Evolutionary conservation across 2,329 filamentous ascomycete genomes (phyloP).

Genomic region (Talaromyces islandicus): DNA sequence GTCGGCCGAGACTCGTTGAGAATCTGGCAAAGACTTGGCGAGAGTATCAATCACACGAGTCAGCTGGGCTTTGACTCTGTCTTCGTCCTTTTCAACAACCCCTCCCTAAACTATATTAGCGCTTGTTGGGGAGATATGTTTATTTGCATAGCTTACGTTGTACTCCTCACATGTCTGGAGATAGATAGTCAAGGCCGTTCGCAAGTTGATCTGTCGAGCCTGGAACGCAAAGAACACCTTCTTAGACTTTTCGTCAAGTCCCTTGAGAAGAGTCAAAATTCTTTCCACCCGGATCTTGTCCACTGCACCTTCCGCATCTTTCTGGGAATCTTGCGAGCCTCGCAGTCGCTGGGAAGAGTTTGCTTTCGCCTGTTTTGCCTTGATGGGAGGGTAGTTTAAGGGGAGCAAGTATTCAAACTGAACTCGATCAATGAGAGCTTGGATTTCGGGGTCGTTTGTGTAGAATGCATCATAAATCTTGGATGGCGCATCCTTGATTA

Average conservation of each 20-base stretch:
- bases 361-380: constrained; percentile 42
- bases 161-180: constrained; percentile 80
- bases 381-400: constrained; percentile 73
- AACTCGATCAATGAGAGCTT: constrained; percentile 75
- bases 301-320: constrained; percentile 34
- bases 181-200: constrained; percentile 68
- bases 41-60: constrained; percentile 68
- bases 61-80: constrained; percentile 62
- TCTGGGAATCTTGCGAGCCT: constrained; percentile 28
- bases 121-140: constrained; percentile 3
- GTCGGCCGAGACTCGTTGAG: constrained; percentile 64
- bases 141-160: constrained; percentile 47
- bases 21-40: constrained; percentile 69
- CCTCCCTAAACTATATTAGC: constrained; percentile 51
- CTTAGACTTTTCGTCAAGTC: constrained; percentile 70
- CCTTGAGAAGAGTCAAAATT: constrained; percentile 73
- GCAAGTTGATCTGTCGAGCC: constrained; percentile 67
- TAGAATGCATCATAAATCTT: constrained; percentile 84
- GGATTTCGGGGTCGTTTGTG: constrained; percentile 81
- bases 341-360: constrained; percentile 53
- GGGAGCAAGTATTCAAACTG: constrained; percentile 86
- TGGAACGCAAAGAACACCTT: constrained; percentile 86
- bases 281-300: constrained; percentile 72
- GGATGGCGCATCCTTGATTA: constrained; percentile 77
- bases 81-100: constrained; percentile 63